Base-by-base conservation (phyloP, 129 eudicot genomes). In the Sambucus nigra region DNA sequence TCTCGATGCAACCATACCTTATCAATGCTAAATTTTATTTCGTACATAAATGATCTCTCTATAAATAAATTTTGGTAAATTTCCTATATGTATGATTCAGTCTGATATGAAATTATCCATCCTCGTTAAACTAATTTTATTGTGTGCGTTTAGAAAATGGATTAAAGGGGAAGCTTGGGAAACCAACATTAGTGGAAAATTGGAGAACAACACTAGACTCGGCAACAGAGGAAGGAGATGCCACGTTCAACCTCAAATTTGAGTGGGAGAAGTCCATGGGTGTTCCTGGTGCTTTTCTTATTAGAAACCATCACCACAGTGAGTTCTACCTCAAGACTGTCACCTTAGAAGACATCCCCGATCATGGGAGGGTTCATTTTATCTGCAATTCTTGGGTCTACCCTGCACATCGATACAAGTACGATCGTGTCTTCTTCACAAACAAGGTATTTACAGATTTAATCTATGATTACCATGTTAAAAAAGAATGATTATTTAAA, bases 311-410 rank as follows among this genome's bases (percentile, higher is more conserved):
- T n/a, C 68, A 69, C 51, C 68, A 47, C 28, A 60, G 47, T 18
- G 55, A 71, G 35, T 51, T 71, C 51, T 71, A 56, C 61, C 76
- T 71, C 42, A 64, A 57, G 48, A 57, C 55, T 6, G 50, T 71
- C 27, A 71, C 65, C 26, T 18, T 71, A 18, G 32, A 71, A 12
- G 76, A 64, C 7, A 47, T 63, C 24, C 76, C 70, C 0, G 35
- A 28, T 24, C 76, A 71, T 13, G 70, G 66, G 2, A 45, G 42
- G 25, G 50, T 64, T 7, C 60, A 62, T 47, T 70, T 70, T 49
- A 45, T 56, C 21, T 70, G 76, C 59, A 70, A 63, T 60, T 70
- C 76, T 20, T 70, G 76, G 76, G 69, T 63, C 50, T 70, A 70
- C 61, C 76, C 76, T 1, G 53, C 60, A 8, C 51, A 25, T 4